These are phyloP conservation scores for Venturia effusa DNA, from an alignment of 2,329 filamentous ascomycete genomes.

Conservation along the genomic window DNA sequence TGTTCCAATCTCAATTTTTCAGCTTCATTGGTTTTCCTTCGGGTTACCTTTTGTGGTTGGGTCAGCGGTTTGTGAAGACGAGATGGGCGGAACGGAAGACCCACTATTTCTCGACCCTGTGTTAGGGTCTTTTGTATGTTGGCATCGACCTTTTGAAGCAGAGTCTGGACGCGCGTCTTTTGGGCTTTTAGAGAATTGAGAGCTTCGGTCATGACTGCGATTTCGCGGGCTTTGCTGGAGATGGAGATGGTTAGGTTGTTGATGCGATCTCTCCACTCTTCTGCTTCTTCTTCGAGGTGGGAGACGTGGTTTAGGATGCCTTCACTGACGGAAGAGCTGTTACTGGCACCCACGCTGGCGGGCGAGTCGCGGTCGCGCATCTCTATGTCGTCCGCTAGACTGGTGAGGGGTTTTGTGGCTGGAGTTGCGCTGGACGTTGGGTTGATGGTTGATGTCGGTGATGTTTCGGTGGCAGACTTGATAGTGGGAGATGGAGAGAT, in stretches of 20 bases:
- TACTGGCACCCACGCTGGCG: background rate
- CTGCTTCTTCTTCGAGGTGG: conserved; percentile 1
- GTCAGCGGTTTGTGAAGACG: background rate
- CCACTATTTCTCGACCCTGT: background rate
- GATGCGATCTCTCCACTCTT: conserved; percentile 1
- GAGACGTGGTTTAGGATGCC: background rate
- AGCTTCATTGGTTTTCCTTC: background rate
- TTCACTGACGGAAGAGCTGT: background rate
- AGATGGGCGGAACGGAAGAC: background rate
- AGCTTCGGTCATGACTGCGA: background rate
- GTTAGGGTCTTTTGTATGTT: background rate
- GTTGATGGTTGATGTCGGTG: background rate
- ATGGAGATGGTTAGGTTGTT: background rate
- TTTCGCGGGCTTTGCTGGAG: background rate
- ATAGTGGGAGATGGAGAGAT: background rate
- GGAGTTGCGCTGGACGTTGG: background rate
- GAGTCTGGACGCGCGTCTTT: background rate
- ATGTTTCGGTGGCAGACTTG: background rate
- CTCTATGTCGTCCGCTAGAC: background rate
- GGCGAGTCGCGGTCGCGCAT: background rate
- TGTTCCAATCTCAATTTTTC: background rate
- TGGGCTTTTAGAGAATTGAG: background rate
- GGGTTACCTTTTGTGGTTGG: background rate
- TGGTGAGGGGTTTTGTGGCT: background rate
- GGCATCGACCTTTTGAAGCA: background rate